Evolutionary conservation across 2,329 filamentous ascomycete species (phyloP).

Genomic region (Stachybotrys echinatus): DNA sequence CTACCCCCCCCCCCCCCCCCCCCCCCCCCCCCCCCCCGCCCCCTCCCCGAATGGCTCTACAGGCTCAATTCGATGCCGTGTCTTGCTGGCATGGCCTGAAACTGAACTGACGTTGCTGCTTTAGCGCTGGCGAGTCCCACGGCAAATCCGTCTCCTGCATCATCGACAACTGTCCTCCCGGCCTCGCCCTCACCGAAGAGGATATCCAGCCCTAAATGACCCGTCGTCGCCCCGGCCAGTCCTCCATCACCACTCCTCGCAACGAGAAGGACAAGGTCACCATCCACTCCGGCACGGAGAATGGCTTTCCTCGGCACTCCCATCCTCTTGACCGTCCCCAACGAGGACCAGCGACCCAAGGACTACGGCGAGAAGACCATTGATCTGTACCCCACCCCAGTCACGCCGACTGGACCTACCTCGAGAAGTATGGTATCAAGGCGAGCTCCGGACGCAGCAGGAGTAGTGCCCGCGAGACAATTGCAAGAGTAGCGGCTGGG

Average conservation of each 20-base stretch:
- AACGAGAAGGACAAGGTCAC: conserved; percentile 88
- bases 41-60: conserved; percentile 2
- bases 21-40: conserved; percentile 3
- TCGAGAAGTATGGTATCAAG: conserved; percentile 95
- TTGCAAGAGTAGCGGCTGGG: conserved; percentile 85
- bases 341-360: conserved; percentile 87
- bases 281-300: conserved; percentile 90
- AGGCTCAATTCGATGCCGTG: too few relatives aligned
- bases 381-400: conserved; percentile 82
- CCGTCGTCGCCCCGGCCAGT: conserved; percentile 5
- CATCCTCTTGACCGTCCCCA: conserved; percentile 80
- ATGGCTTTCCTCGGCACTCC: conserved; percentile 86
- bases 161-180: conserved; percentile 86
- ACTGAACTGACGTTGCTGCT: too few relatives aligned
- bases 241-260: conserved; percentile 59
- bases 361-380: conserved; percentile 90
- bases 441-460: conserved; percentile 85
- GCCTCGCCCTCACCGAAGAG: conserved; percentile 75
- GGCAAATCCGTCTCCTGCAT: conserved; percentile 92
- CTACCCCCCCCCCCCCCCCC: conserved; percentile 2
- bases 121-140: conserved; percentile 63
- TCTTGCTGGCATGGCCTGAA: too few relatives aligned
- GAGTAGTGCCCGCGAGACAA: conserved; percentile 90
- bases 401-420: conserved; percentile 95
- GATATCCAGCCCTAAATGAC: conserved; percentile 94